Evolutionary conservation across 371 early-diverging fungal genomes (phyloP), one percentile per base, ranked within the genome.

Genomic region (Zancudomyces culisetae): DNA sequence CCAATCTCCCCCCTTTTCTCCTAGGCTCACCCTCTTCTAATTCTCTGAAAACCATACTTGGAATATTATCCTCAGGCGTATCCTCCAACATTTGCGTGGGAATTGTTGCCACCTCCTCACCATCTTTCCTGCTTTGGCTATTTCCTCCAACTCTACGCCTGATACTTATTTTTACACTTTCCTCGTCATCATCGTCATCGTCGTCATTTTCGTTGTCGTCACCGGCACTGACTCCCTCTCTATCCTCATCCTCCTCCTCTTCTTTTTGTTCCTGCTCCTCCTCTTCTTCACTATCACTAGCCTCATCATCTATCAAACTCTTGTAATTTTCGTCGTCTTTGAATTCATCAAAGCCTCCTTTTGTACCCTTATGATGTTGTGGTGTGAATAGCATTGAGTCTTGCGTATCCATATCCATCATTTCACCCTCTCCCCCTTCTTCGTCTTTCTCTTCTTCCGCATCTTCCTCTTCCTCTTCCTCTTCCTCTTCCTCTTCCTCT

Each of bases 321-420:
- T n/a, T 45, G 30, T 21, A 13, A 40, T 43, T 13, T 23, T 41
- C 42, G 27, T 28, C 20, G 35, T 55, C 6, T 12, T 39, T 24
- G 23, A 45, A 39, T 42, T 45, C 43, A 35, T 40, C n/a, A 35
- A 30, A 39, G 39, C 52, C 23, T 20, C 39, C 6, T 39, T 23
- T 40, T 39, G 23, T 43, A 18, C 51, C 39, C 26, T 49, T 45
- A 20, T 42, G 26, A 27, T 42, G 46, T n/a, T 54, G 52, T 21
- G 66, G 66, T 19, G 66, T 66, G 55, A 66, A 40, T 19, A 66
- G 51, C 6, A 66, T 47, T 28, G 66, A 66, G 43, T 66, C 66
- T 49, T 66, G 66, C 8, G 66, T 66, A 24, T 58, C 49, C 27
- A 55, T 13, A 41, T 3, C 50, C 24, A 2, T 47, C 6, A 8